Evolutionary conservation across 495 filamentous ascomycete genomes (phyloP).

Genomic region (Tuber magnatum): DNA sequence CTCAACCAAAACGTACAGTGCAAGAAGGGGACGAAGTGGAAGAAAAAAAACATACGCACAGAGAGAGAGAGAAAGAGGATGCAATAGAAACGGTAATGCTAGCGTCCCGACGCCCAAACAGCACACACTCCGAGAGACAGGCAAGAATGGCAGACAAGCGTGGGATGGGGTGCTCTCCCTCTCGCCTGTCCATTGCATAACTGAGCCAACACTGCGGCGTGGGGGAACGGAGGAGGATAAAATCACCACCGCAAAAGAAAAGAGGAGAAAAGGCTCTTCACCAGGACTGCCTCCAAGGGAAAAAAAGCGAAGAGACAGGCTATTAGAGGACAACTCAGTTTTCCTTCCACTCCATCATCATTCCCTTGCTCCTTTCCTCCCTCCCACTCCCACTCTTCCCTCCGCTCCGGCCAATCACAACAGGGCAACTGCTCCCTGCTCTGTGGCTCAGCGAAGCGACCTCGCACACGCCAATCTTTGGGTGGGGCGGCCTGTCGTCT

Average conservation of each 20-base stretch:
- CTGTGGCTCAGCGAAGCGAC: conserved; percentile 1
- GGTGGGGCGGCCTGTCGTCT: conserved; percentile 2
- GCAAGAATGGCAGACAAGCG: conserved; percentile 29
- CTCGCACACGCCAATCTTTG: not conserved
- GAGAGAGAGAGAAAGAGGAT: conserved; percentile 17
- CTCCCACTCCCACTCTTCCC: not conserved
- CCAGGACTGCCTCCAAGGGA: not conserved
- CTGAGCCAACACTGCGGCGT: conserved; percentile 30
- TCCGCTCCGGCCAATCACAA: conserved; percentile 27
- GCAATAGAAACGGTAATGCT: conserved; percentile 25
- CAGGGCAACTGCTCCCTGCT: conserved; percentile 24
- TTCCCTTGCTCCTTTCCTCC: not conserved
- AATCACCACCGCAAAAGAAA: conserved; percentile 9
- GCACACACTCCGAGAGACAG: conserved; percentile 20
- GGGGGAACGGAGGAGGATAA: conserved; percentile 20
- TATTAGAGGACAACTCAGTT: conserved; percentile 33
- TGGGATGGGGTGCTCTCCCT: conserved; percentile 26
- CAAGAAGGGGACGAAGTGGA: not conserved
- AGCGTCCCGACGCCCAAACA: conserved; percentile 22
- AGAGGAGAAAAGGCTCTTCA: conserved; percentile 24
- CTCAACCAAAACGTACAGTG: conserved; percentile 2
- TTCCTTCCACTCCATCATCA: not conserved
- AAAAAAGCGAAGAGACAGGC: conserved; percentile 13
- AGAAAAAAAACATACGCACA: conserved; percentile 20
- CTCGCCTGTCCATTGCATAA: conserved; percentile 14